Conservation (phyloP, 371 early-diverging fungal species). For the Capniomyces stellatus region DNA sequence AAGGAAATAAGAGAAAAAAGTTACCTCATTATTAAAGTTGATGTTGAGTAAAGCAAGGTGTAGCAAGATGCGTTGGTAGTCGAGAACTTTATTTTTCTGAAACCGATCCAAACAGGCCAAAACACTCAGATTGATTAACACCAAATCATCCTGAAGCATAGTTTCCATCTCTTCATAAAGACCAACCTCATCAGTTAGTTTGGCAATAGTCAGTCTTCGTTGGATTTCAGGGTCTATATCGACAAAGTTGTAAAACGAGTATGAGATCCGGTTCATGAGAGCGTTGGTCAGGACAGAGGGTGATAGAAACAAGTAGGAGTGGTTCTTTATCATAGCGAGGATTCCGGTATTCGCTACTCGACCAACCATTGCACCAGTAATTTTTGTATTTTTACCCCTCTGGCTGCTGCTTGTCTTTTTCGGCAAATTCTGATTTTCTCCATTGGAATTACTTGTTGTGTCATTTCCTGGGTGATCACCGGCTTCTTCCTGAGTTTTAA, state of each 20-base stretch:
- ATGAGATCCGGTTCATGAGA: constrained; percentile 29
- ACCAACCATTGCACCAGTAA: background rate
- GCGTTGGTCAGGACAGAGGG: constrained; percentile 17
- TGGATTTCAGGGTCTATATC: constrained; percentile 88
- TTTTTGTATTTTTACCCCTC: too few species aligned
- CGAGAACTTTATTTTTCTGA: background rate
- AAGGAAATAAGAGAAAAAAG: background rate
- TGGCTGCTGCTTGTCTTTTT: too few species aligned
- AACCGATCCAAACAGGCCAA: background rate
- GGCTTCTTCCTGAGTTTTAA: too few species aligned
- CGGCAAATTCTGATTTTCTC: too few species aligned
- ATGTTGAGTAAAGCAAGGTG: background rate
- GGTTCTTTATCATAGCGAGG: background rate
- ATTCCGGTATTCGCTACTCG: background rate
- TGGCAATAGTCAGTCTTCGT: constrained; percentile 76
- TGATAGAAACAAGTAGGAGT: constrained; percentile 11
- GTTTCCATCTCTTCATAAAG: constrained; percentile 57
- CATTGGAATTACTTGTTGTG: too few species aligned
- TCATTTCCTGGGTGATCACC: background rate
- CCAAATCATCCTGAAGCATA: constrained; percentile 45
- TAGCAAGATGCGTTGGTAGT: background rate
- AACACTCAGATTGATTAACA: constrained; percentile 48
- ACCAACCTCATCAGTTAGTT: constrained; percentile 62
- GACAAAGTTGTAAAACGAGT: constrained; percentile 67
- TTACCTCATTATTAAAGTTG: background rate